Base-by-base conservation (phyloP, 768 basidiomycete genomes). In the Lactarius deliciosus region DNA sequence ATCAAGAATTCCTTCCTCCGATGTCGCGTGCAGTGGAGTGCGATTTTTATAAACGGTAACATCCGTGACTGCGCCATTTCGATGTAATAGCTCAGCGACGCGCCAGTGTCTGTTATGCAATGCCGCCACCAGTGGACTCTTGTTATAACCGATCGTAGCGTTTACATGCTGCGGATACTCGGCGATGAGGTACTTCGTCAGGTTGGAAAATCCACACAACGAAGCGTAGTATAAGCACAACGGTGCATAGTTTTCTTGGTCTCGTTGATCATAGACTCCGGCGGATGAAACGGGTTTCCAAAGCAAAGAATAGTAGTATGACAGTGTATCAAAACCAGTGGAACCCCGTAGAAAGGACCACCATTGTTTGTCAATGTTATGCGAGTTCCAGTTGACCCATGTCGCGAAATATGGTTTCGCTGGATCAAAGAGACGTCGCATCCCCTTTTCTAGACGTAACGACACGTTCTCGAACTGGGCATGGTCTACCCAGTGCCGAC, bases 391-490 rank as follows among this genome's bases (percentile, higher is more conserved):
- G 30, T 34, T 13, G 22, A 50, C 22, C 57, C 57, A 58, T 13
- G 36, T 13, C 6, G 57, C 18, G 34, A 58, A 58, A n/a, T 58
- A 40, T 5, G 34, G 57, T n/a, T 40, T 28, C 18, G 2, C n/a
- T 1, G 57, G 57, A 40, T 58, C 57, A 58, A 58, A 58, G 18
- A 58, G 57, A 38, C 6, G 30, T 40, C 34, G n/a, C 36, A 58
- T 58, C 4, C 32, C 36, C 11, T 32, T 13, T 15, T 58, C n/a
- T 22, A 34, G 13, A 25, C 34, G n/a, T 25, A 2, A 10, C 18
- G 57, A 38, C 2, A 34, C 32, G n/a, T 40, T 34, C 22, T n/a
- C 57, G n/a, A 36, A 58, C 34, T 34, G 57, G 6, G 57, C 36
- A 25, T 58, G 57, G 3, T 8, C n/a, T 16, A 32, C 57, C 57